Evolutionary conservation across 345 rosid genomes (phyloP).

Genomic region (Melastoma malabathricum): DNA sequence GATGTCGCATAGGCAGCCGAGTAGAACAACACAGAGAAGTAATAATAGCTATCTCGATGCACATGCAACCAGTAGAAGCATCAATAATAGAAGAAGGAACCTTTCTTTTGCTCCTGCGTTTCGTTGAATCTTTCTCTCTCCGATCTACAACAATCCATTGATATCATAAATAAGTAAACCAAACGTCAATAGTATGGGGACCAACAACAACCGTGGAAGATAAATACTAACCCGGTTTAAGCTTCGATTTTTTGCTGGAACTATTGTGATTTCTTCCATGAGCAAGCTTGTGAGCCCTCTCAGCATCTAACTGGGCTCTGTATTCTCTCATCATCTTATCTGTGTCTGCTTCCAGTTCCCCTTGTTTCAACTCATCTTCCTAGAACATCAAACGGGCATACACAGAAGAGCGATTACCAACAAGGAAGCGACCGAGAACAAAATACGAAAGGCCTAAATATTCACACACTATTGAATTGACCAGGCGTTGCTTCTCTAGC

Average conservation of each 20-base stretch:
- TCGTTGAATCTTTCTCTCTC: constrained; percentile 73
- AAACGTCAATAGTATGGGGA: not conserved
- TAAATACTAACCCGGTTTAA: constrained; percentile 33
- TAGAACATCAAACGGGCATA: constrained; percentile 16
- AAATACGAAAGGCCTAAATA: not conserved
- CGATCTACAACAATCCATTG: constrained; percentile 36
- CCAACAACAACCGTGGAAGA: not conserved
- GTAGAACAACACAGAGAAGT: not conserved
- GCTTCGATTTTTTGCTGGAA: constrained; percentile 44
- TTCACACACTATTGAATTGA: not conserved
- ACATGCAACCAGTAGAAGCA: not conserved
- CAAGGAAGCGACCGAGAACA: not conserved
- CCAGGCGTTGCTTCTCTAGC: too few species aligned
- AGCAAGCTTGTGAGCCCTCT: constrained; percentile 82
- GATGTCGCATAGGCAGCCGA: not conserved
- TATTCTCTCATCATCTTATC: constrained; percentile 97
- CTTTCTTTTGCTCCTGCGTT: constrained; percentile 77
- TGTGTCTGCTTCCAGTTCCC: constrained; percentile 78
- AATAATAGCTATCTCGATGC: not conserved
- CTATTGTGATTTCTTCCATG: constrained; percentile 64
- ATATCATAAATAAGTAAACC: not conserved
- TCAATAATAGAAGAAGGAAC: constrained; percentile 17
- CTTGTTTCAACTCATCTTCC: constrained; percentile 87
- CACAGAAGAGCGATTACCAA: not conserved
- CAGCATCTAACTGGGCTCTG: constrained; percentile 97